Percentiles rank a stretch among this genome's conserved stretches.
phyloP scores from a whole-genome alignment of 1,284 basidiomycete genomes.

The Gomphus bonarii region DNA sequence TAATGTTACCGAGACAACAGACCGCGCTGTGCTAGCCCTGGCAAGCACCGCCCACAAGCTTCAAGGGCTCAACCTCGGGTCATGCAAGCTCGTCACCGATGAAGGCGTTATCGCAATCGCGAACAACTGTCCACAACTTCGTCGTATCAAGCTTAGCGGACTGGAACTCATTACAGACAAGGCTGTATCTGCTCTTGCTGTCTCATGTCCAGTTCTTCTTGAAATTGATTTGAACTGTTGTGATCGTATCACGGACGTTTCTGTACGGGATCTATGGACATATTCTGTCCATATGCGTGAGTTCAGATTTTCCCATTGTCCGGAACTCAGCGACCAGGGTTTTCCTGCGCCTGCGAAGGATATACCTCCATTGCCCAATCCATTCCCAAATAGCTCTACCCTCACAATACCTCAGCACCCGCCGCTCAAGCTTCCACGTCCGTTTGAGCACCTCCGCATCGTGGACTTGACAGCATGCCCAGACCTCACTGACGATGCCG shows the following conservation, averaged over 20 bases:
- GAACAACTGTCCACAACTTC: constrained; percentile 61
- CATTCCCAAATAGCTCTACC: constrained; percentile 14
- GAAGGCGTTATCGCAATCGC: constrained; percentile 73
- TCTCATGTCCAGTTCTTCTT: constrained; percentile 76
- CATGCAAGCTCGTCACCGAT: constrained; percentile 78
- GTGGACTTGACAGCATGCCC: constrained; percentile 85
- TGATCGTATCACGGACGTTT: constrained; percentile 64
- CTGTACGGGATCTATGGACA: constrained; percentile 80
- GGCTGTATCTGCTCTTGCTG: constrained; percentile 75
- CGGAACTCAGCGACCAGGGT: constrained; percentile 71
- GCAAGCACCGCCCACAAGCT: constrained; percentile 65
- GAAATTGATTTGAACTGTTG: constrained; percentile 92
- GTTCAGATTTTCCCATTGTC: constrained; percentile 77
- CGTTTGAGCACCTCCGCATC: constrained; percentile 78
- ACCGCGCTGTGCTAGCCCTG: constrained; percentile 61
- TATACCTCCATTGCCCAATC: constrained; percentile 12
- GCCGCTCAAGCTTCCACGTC: constrained; percentile 47
- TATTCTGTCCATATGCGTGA: constrained; percentile 81
- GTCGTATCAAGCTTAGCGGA: constrained; percentile 81
- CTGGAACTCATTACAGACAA: constrained; percentile 70
- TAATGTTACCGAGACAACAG: constrained; percentile 58
- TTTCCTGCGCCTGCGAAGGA: constrained; percentile 62
- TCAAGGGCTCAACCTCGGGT: constrained; percentile 89
- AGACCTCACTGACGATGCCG: constrained; percentile 76
- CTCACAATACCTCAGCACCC: constrained; percentile 32